Base-by-base conservation (phyloP, 192 early-diverging fungal genomes). In the Radiomyces spectabilis region DNA sequence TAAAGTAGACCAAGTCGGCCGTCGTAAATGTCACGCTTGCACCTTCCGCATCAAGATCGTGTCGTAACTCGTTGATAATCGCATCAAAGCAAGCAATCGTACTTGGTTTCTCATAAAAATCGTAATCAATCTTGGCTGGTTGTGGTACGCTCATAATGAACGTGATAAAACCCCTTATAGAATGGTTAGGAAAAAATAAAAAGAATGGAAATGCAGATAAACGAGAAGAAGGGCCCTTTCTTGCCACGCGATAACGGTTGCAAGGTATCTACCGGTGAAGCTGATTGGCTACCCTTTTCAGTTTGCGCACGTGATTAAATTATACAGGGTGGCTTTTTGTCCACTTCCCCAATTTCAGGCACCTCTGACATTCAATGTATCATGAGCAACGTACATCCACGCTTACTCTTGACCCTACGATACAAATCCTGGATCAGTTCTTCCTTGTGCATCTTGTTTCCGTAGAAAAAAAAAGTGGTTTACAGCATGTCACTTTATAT, bases 61-160 rank as follows among this genome's bases (percentile, higher is more conserved):
- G 37, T 10, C 33, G 43, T 27, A 63, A 32, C 38, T 50, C 37
- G 18, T 51, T 34, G 16, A 55, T 40, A n/a, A 63, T 35, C n/a
- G 54, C 41, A 56, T 63, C 61, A 63, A 63, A 63, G 24, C 43
- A 57, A 8, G 54, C 49, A 35, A 63, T 55, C 27, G 61, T 63
- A 48, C 61, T 63, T 22, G 61, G 61, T 40, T 63, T 53, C 39
- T 63, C 53, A 43, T 63, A 63, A 45, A 57, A 63, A 10, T 55
- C 57, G 30, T 52, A 63, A 26, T 63, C 61, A 51, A 63, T 43
- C 47, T 48, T 27, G 25, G 29, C 5, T 5, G 46, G 24, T 27
- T 21, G 46, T 31, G 46, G 30, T 12, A n/a, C 46, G 12, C 24
- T 4, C 46, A 48, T 42, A 18, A 19, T n/a, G 19, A 19, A 13